Evolutionary conservation across 2,329 filamentous ascomycete genomes (phyloP), one percentile per base, ranked within the genome.

Genomic region (Albophoma yamanashiensis): DNA sequence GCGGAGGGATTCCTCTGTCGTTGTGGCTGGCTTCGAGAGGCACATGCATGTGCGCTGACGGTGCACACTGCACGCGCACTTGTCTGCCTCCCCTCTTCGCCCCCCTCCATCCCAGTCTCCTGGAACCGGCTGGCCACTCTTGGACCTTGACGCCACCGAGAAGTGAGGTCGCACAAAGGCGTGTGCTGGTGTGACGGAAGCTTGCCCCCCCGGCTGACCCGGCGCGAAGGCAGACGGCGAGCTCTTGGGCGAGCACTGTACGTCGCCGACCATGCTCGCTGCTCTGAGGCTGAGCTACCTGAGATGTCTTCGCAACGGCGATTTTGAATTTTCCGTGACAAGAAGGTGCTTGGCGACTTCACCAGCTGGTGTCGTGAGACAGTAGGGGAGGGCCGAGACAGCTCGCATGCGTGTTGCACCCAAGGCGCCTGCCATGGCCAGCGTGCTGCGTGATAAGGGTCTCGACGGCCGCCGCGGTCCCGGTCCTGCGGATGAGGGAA

Each of bases 71-170:
- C 47, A n/a, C 27, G 25, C 27, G 17, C 27, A 34, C 25, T 34
- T 5, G 6, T 3, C 34, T 1, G 38, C 55, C 0, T 14, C 31
- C 47, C 25, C 45, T 27, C 47, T 8, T 31, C 12, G n/a, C 9
- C 42, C 27, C 42, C 56, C 40, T 57, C 56, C 56, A 36, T 58
- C 42, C 56, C 27, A 43, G 39, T 15, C 31, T 45, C 27, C 56
- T 58, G 56, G 56, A 17, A 50, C 56, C n/a, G 27, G 56, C 42
- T 20, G 42, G 42, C 56, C 56, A 58, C 12, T 58, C 9, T 34
- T 15, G 20, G 31, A 36, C 56, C 56, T 58, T 58, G 56, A 58
- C 56, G 56, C 56, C 56, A 58, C 56, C 56, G 56, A 58, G 42
- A 58, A 47, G 3, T 22, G 42, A 27, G 25, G 55, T 36, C 56